phyloP scores from a whole-genome alignment of 1,139 yeast species.

The Candida tropicalis region DNA sequence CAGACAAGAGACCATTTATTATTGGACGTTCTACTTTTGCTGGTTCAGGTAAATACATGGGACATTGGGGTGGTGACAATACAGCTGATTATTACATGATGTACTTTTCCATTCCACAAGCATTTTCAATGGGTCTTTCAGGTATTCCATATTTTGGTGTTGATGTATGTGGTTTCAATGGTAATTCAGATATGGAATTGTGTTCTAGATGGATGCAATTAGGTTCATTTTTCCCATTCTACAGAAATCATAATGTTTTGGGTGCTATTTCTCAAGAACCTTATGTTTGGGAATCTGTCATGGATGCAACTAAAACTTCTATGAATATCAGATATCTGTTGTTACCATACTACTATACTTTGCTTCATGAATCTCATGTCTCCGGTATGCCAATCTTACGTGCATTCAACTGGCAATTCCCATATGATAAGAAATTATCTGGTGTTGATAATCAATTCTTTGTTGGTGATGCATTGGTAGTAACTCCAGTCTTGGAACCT shows the following conservation, averaged over 20 bases:
- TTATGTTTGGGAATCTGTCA: slow-evolving; percentile 24
- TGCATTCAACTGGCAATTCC: slow-evolving; percentile 25
- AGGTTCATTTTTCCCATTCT: slow-evolving; percentile 28
- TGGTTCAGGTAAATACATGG: slow-evolving; percentile 23
- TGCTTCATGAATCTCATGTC: slow-evolving; percentile 24
- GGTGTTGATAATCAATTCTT: slow-evolving; percentile 25
- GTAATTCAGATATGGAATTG: slow-evolving; percentile 25
- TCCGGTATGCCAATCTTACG: slow-evolving; percentile 25
- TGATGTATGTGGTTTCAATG: slow-evolving; percentile 28
- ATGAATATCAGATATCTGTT: slow-evolving; percentile 23
- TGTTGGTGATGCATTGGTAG: slow-evolving; percentile 27
- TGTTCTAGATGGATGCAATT: slow-evolving; percentile 30
- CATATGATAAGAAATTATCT: slow-evolving; percentile 19
- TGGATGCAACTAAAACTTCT: slow-evolving; percentile 23
- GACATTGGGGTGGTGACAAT: slow-evolving; percentile 31
- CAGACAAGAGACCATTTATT: slow-evolving; percentile 25
- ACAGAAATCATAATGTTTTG: slow-evolving; percentile 25
- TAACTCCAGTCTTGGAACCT: slow-evolving; percentile 27
- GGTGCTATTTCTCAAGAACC: slow-evolving; percentile 27
- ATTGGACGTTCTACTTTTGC: slow-evolving; percentile 24
- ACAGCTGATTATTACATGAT: slow-evolving; percentile 22
- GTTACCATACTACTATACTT: slow-evolving; percentile 26
- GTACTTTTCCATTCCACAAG: slow-evolving; percentile 27
- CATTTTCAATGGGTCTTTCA: slow-evolving; percentile 23
- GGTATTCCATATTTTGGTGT: slow-evolving; percentile 28